Base-by-base conservation (phyloP, 257 asterid genomes). In the Cynanchum wilfordii region DNA sequence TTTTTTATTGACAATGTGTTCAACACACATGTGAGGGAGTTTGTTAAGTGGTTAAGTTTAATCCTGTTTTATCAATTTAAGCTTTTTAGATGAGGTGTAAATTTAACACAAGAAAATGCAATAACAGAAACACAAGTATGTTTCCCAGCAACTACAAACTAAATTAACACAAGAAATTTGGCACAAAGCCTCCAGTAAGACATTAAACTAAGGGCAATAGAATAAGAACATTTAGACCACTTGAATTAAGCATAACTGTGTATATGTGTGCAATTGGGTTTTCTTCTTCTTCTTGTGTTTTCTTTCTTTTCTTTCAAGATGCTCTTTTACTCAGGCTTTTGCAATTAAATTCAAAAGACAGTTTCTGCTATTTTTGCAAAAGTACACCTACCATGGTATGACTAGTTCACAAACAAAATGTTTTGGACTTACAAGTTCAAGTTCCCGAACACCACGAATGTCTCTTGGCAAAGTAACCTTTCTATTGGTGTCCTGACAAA, bases 381-480 rank as follows among this genome's bases (percentile, higher is more conserved):
- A 30, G 57, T 20, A 19, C 24, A 15, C 60, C 29, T 69, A 44
- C 56, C 49, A 22, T 30, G 42, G 27, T 38, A 52, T 30, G 17
- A 30, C 67, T 30, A 25, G 55, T 27, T 72, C 60, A 16, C 22
- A 49, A 78, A 42, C 10, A 42, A 73, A 66, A 76, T 75, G 66
- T 45, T 67, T 33, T 68, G 78, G 51, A 78, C 93, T 90, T 88
- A 94, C 99, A 77, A 86, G 97, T 82, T 87, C 96, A 75, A 94
- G 97, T 82, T 86, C 95, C 55, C 89, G 84, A 75, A 94, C 78
- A 66, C 97, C 84, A 77, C 99, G 97, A 36, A 94, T 76, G 54
- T 91, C 99, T 84, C 97, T 91, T 16, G 99, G 97, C 78, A 94
- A 87, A 77, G 85, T 69, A 70, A 91, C 87, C 82, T 83, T 89